A percentile compares a stretch with the other conserved stretches of the same genome.
Conservation (phyloP, 2,329 filamentous ascomycete genomes). For the Fusarium kyushuense region DNA sequence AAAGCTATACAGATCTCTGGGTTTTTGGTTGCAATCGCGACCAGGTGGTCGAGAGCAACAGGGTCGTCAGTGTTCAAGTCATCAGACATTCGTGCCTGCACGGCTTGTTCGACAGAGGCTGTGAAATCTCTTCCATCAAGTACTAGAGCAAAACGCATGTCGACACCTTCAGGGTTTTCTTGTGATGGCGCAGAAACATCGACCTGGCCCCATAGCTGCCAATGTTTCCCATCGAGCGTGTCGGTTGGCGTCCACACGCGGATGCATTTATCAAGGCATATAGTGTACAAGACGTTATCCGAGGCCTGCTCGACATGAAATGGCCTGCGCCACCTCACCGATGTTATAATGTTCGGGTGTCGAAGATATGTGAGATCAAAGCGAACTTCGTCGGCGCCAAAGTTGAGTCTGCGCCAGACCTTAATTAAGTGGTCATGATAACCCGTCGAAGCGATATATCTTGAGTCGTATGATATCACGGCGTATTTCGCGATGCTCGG, state of each 20-base stretch:
- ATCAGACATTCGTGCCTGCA: slow-evolving; percentile 69
- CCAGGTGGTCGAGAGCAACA: slow-evolving; percentile 82
- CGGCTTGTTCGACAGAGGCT: slow-evolving; percentile 79
- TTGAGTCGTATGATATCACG: slow-evolving; percentile 85
- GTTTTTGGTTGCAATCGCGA: slow-evolving; percentile 84
- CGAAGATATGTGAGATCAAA: slow-evolving; percentile 92
- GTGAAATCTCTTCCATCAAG: slow-evolving; percentile 85
- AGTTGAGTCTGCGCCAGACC: slow-evolving; percentile 89
- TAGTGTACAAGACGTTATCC: slow-evolving; percentile 90
- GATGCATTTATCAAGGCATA: slow-evolving; percentile 83
- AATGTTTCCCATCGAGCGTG: slow-evolving; percentile 74
- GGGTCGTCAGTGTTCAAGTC: slow-evolving; percentile 70
- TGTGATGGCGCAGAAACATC: slow-evolving; percentile 80
- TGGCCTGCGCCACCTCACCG: slow-evolving; percentile 86
- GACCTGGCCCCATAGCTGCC: slow-evolving; percentile 84
- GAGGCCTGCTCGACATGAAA: slow-evolving; percentile 80
- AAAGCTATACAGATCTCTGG: slow-evolving; percentile 90
- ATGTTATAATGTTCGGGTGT: slow-evolving; percentile 85
- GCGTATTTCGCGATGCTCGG: slow-evolving; percentile 81
- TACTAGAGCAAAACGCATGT: slow-evolving; percentile 71
- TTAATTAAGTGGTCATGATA: slow-evolving; percentile 86
- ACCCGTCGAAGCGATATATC: slow-evolving; percentile 85
- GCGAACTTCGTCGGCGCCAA: slow-evolving; percentile 82
- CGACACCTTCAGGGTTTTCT: slow-evolving; percentile 41
- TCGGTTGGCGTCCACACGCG: slow-evolving; percentile 87